Base-by-base conservation (phyloP, 164 flowering plant genomes). In the Piper longum region DNA sequence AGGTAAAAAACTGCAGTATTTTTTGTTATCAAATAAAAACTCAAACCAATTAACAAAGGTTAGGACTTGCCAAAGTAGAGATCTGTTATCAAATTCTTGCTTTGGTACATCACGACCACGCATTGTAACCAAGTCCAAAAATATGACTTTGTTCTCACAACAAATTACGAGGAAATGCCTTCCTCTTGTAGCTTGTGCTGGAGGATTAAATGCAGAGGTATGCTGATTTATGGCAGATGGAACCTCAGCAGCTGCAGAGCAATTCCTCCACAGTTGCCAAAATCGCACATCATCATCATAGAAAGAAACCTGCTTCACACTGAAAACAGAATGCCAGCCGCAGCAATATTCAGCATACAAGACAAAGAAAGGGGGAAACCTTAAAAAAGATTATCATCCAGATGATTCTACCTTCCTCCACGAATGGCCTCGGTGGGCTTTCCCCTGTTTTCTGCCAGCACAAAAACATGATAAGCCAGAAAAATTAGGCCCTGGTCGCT, bases 61-160 rank as follows among this genome's bases (percentile, higher is more conserved):
- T 41, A 41, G 67, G 16, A 81, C 83, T 88, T 78, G 60, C 98
- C 98, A 93, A 63, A 88, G 80, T 72, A 93, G 95, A 26, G 96
- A 88, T 66, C 76, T 86, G 72, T 88, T 90, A 70, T 93, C 97
- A 64, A 93, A 90, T 41, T 93, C 99, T 67, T 90, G 96, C 83
- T 93, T 90, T 17, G 96, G 97, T 14, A 93, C 97, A 85, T 93
- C 99, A 57, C 97, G 89, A 41, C 99, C 97, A 58, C 97, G 96
- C 99, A 90, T 90, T 62, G 99, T 88, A 57, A 93, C 98, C 82
- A 93, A 79, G 72, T 93, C 99, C 73, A 93, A 68, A 77, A 93
- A 93, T 56, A 93, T 87, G 69, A 96, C 99, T 80, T 93, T 93
- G 67, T 90, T 90, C 76, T 87, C 96, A 70, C 99, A 90, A 65